Evolutionary conservation across 2,329 filamentous ascomycete species (phyloP).

Genomic region (Colletotrichum shisoi): DNA sequence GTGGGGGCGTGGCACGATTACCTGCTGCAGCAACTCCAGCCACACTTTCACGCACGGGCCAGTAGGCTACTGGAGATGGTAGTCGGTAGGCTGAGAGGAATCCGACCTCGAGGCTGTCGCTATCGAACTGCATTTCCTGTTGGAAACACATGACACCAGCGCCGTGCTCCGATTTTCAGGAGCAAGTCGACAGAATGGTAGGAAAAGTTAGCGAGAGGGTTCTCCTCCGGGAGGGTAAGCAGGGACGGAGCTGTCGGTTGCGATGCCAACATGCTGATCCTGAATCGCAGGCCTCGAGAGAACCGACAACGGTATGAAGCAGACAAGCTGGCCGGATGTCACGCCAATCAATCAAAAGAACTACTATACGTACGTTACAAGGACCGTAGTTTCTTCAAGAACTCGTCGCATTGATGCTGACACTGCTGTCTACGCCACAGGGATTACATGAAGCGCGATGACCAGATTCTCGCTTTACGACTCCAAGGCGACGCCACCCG

Average conservation of each 20-base stretch:
- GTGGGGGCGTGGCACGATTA: too few relatives aligned
- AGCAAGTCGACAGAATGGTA: conserved; percentile 56
- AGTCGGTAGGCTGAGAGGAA: conserved; percentile 30
- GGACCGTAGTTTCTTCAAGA: neutral
- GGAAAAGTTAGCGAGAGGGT: conserved; percentile 72
- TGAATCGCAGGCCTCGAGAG: conserved; percentile 78
- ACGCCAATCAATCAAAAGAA: conserved; percentile 99
- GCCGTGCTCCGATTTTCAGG: conserved; percentile 24
- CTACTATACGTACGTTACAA: conserved; percentile 82
- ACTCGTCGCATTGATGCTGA: conserved; percentile 40
- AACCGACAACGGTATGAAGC: conserved; percentile 98
- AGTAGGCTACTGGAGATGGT: conserved; percentile 15
- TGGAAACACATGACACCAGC: conserved; percentile 22
- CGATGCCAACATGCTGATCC: conserved; percentile 35
- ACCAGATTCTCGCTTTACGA: conserved; percentile 89
- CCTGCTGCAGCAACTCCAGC: neutral
- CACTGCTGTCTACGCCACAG: conserved; percentile 55
- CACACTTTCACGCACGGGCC: conserved; percentile 11
- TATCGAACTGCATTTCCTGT: conserved; percentile 6
- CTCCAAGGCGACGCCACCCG: conserved; percentile 87
- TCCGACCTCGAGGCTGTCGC: conserved; percentile 30
- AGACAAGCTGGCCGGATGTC: conserved; percentile 91
- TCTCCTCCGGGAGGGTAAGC: conserved; percentile 68
- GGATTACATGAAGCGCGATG: conserved; percentile 97
- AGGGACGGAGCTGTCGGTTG: conserved; percentile 2